Base-by-base conservation (phyloP, 345 rosid genomes). In the Gynandropsis gynandra region DNA sequence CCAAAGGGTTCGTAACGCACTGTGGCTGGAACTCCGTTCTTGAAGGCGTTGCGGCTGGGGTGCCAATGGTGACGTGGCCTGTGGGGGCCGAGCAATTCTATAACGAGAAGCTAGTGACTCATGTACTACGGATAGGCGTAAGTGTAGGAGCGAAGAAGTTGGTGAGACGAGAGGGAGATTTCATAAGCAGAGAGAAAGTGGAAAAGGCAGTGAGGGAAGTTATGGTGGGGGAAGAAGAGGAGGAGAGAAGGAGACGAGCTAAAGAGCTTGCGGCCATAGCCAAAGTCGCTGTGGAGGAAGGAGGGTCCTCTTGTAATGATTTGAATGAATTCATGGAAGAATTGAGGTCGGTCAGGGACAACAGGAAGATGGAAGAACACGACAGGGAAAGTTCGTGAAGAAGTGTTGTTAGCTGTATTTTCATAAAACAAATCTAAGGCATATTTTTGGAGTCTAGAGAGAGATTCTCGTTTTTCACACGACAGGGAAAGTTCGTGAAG, bases 1-100 rank as follows among this genome's bases (percentile, higher is more conserved):
- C 54, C 1, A 75, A 77, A 18, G 75, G 70, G 27, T 75, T 71
- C 4, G 47, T 79, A 64, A 79, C 81, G 2, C 80, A 75, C 10
- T 79, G 80, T 12, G 80, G 83, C 38, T 78, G 78, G 83, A 78
- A 72, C 62, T 78, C 80, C 0, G 13, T 63, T 31, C 40, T 74
- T 1, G 83, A 78, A 45, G 72, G 68, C n/a, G 50, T 70, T 0
- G 36, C 66, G 33, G 67, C 72, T 5, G 78, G 83, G 16, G 51
- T 75, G 32, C 80, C 74, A 1, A 63, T 78, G 76, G 67, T 78
- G 31, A 72, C 71, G 1, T 75, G 80, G 83, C 80, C 83, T 0
- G 34, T 65, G 10, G 37, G 9, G 6, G 78, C 78, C 0, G 80
- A 78, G 60, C 80, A 78, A 35, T 75, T 72, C 42, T 65, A 41